A percentile compares a stretch with the other conserved stretches of the same genome.
Conservation (phyloP, 805 yeast genomes). For the Scheffersomyces coipomensis region DNA sequence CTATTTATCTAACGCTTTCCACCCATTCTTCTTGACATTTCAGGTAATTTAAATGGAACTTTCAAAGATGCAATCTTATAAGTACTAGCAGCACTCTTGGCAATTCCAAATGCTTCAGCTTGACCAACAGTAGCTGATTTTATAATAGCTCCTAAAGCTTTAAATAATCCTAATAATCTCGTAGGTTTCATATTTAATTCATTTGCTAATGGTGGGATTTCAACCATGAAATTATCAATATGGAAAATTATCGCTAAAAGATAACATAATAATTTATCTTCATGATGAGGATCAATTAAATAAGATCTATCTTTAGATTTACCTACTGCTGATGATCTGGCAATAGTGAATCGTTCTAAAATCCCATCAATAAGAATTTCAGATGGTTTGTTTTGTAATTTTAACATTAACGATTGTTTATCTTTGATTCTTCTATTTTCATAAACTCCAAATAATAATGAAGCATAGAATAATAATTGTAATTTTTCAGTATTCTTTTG, state of each 20-base stretch:
- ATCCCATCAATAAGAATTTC: constrained; percentile 70
- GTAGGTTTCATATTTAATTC: constrained; percentile 82
- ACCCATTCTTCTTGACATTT: constrained; percentile 56
- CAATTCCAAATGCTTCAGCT: constrained; percentile 70
- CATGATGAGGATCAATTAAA: constrained; percentile 81
- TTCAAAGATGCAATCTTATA: constrained; percentile 80
- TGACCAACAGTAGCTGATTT: constrained; percentile 71
- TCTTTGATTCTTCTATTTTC: constrained; percentile 62
- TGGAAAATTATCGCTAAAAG: constrained; percentile 71
- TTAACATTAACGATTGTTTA: constrained; percentile 58
- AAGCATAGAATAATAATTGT: constrained; percentile 75
- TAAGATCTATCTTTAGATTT: constrained; percentile 75
- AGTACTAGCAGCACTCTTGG: constrained; percentile 55
- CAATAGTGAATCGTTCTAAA: constrained; percentile 67
- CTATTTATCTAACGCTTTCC: constrained; percentile 24
- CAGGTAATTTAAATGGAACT: constrained; percentile 90
- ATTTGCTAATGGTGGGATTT: constrained; percentile 76
- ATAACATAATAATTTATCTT: constrained; percentile 82
- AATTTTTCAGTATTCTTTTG: constrained; percentile 52
- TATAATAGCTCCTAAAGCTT: constrained; percentile 78
- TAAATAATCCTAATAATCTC: constrained; percentile 63
- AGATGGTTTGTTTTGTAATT: constrained; percentile 64
- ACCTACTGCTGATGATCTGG: constrained; percentile 64
- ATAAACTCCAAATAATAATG: constrained; percentile 78
- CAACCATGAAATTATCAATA: constrained; percentile 72